These are phyloP conservation scores for Yamadazyma pseudoaaseri DNA, from an alignment of 1,139 yeast genomes.

Conservation along the genomic window DNA sequence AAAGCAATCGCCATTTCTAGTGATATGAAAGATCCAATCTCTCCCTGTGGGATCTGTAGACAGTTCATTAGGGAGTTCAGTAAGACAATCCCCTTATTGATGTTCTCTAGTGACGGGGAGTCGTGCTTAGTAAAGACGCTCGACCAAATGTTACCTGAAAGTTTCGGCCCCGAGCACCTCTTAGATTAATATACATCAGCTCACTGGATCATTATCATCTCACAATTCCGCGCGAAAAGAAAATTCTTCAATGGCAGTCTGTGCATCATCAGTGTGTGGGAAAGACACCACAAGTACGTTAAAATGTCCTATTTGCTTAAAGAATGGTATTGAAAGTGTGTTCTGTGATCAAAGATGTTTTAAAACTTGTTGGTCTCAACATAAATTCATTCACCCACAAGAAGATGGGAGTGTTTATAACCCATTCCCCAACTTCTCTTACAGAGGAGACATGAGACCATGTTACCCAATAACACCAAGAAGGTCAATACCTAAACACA, in stretches of 20 bases:
- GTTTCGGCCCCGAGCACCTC: constrained; percentile 74
- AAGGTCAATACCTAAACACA: constrained; percentile 67
- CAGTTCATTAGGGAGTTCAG: constrained; percentile 83
- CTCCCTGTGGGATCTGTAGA: constrained; percentile 95
- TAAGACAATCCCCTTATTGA: constrained; percentile 49
- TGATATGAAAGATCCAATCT: constrained; percentile 57
- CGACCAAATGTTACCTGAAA: constrained; percentile 70
- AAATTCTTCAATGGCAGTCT: constrained; percentile 24
- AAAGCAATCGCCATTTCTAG: constrained; percentile 72
- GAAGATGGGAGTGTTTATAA: constrained; percentile 58
- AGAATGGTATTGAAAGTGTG: constrained; percentile 56
- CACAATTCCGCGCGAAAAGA: background rate
- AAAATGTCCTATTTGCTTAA: constrained; percentile 91
- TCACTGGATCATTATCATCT: background rate
- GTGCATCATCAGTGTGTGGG: constrained; percentile 83
- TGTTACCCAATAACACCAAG: constrained; percentile 76
- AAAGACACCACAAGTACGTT: constrained; percentile 71
- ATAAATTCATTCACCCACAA: constrained; percentile 49
- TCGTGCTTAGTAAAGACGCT: constrained; percentile 34
- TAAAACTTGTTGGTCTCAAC: constrained; percentile 67
- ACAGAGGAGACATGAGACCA: constrained; percentile 75
- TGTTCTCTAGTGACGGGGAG: constrained; percentile 58
- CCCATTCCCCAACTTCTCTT: constrained; percentile 81
- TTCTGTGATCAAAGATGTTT: constrained; percentile 90
- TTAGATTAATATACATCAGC: no score